Evolutionary conservation across 345 rosid genomes (phyloP), one percentile per base, ranked within the genome.

Genomic region (Hirschfeldia incana): DNA sequence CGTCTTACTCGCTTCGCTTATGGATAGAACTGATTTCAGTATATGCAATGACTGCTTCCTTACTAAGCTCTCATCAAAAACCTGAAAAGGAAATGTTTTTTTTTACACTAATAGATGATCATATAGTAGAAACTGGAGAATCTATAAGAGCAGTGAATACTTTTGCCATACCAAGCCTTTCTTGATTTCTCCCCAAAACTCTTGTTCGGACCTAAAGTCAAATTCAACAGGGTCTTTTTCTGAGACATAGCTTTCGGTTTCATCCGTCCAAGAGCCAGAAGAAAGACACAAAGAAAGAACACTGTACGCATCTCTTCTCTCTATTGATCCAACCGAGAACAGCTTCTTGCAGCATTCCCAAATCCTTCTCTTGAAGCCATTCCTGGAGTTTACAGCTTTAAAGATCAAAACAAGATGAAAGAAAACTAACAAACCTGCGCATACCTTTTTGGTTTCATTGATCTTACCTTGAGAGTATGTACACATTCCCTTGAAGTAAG

Each of bases 41-140:
- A 94, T 88, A 80, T 92, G 92, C 77, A 94, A 79, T 76, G 98
- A 88, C 75, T 94, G 98, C 87, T 94, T 92, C 88, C 97, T 92
- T 69, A 90, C 85, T 51, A 87, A 78, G 84, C 94, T 84, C 83
- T 92, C 97, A 80, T 85, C 89, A 74, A 88, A 90, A 84, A 90
- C 89, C 98, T 94, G 83, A 46, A 77, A 57, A 27, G 33, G 16
- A 64, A 53, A 27, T 72, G 4, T 29, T 28, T 30, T 69, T 69
- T 51, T 15, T 17, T 4, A 57, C 67, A 42, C 67, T 60, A 55
- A 32, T 75, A 26, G 42, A 82, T 62, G 51, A 60, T 63, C 60
- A 36, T 72, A 67, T 69, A 55, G 69, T 42, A 34, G 46, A 21
- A 64, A 78, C 1, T 32, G 39, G 30, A 64, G 27, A 58, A 81